A percentile compares a stretch with the other conserved stretches of the same genome.
These are phyloP conservation scores for Chlorella sp. DNA, from an alignment of 139 green algal species.

Conservation along the genomic window DNA sequence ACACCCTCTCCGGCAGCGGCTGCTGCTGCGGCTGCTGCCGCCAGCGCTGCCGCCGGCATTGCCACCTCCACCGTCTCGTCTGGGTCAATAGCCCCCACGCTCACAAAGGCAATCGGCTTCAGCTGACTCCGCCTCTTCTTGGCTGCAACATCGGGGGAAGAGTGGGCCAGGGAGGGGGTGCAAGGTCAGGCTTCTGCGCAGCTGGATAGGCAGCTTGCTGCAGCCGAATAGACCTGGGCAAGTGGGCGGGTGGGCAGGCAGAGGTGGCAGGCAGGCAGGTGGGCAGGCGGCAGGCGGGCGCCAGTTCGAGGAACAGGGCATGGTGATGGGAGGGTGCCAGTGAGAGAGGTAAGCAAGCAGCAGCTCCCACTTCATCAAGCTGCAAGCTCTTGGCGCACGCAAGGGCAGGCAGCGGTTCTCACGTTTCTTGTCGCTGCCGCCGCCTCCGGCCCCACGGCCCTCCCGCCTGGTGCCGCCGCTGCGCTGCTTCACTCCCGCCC, in stretches of 20 bases:
- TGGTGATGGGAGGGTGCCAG: background rate
- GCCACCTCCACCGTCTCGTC: conserved; percentile 29
- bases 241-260: background rate
- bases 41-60: background rate
- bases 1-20: background rate
- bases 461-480: background rate
- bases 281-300: background rate
- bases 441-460: background rate
- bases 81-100: conserved; percentile 34
- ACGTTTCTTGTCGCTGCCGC: conserved; percentile 12
- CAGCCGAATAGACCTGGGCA: background rate
- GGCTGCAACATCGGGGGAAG: background rate
- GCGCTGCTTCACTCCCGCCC: background rate
- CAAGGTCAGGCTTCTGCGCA: background rate
- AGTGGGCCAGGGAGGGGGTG: background rate
- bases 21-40: background rate
- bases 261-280: background rate
- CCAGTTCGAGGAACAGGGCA: background rate
- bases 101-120: conserved; percentile 44
- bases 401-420: background rate
- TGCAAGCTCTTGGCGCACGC: no score
- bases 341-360: no score
- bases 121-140: conserved; percentile 33
- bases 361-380: no score
- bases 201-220: background rate